Conservation (phyloP, 441 rosid species). For the Pelargonium fulgidum region DNA sequence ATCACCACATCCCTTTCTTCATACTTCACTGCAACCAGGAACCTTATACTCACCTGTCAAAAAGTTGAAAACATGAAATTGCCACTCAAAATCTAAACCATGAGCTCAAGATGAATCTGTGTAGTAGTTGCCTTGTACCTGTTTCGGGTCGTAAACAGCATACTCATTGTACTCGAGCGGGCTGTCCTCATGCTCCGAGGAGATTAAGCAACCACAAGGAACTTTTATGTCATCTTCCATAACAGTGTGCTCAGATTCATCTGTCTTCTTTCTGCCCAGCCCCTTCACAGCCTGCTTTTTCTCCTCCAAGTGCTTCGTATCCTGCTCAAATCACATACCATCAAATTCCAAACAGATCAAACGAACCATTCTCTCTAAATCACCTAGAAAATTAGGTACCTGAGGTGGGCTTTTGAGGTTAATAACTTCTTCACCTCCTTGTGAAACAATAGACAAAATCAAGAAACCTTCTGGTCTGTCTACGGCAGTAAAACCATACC, state of each 20-base stretch:
- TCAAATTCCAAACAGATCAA: background rate
- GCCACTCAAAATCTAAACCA: background rate
- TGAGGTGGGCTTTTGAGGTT: conserved; percentile 47
- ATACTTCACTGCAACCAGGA: conserved; percentile 63
- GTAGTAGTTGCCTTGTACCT: conserved; percentile 28
- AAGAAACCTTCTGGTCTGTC: conserved; percentile 73
- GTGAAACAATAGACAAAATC: conserved; percentile 53
- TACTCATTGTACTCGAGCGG: conserved; percentile 68
- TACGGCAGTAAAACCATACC: conserved; percentile 58
- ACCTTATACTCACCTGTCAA: conserved; percentile 56
- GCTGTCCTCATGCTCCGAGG: conserved; percentile 56
- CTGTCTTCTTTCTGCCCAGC: conserved; percentile 61
- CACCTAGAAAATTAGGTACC: conserved; percentile 21
- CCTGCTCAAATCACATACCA: conserved; percentile 25
- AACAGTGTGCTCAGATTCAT: conserved; percentile 53
- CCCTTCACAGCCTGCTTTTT: conserved; percentile 60
- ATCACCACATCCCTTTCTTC: conserved; percentile 42
- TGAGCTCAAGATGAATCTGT: background rate
- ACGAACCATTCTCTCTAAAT: too few species aligned
- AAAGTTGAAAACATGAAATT: background rate
- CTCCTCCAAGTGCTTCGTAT: conserved; percentile 47
- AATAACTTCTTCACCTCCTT: conserved; percentile 37
- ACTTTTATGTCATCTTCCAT: conserved; percentile 63
- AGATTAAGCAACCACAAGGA: conserved; percentile 61
- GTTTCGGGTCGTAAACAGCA: conserved; percentile 71